Evolutionary conservation across 2,329 filamentous ascomycete species (phyloP), one percentile per base, ranked within the genome.

Genomic region (Cordyceps fumosorosea): DNA sequence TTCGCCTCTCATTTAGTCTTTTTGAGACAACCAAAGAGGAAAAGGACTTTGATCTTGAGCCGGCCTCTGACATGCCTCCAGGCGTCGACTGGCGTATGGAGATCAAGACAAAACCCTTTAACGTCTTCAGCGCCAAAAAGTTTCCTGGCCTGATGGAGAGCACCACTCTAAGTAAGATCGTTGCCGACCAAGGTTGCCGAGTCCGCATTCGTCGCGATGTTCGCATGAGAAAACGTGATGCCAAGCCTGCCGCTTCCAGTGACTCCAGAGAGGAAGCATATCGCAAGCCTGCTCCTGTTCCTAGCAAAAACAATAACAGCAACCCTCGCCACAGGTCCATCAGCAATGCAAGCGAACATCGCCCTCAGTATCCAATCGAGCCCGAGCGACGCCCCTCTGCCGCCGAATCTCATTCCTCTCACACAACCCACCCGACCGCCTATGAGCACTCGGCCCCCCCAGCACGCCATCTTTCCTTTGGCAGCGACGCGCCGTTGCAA

Each of bases 71-170:
- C 69, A 76, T 89, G n/a, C 71, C 72, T 5, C 71, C 71, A 0
- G 76, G 75, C 63, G 90, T 96, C 66, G 89, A 92, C 70, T 93
- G 91, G 78, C 85, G 93, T 60, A 85, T 97, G 77, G 91, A 96
- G 74, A 89, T 97, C 69, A 92, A 93, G 79, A 96, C 95, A 0
- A 78, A 83, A 14, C 86, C 90, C 0, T 98, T 99, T 74, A 87
- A 85, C 55, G 95, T 98, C 48, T 98, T 84, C 79, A 97, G 93
- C 69, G 95, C 95, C 57, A 99, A 98, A 86, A 98, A 97, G 79
- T 99, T 99, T 78, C 95, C 95, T 18, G 95, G 93, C 20, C 80
- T 98, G 63, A 89, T 90, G 51, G 91, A 95, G 74, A 97, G 92
- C 77, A 99, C 95, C 0, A 80, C 84, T 14, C 80, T 98, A 56